Percentiles rank a stretch among this genome's conserved stretches.
phyloP scores from a whole-genome alignment of 768 basidiomycete species.

The Kwoniella mangroviensis region DNA sequence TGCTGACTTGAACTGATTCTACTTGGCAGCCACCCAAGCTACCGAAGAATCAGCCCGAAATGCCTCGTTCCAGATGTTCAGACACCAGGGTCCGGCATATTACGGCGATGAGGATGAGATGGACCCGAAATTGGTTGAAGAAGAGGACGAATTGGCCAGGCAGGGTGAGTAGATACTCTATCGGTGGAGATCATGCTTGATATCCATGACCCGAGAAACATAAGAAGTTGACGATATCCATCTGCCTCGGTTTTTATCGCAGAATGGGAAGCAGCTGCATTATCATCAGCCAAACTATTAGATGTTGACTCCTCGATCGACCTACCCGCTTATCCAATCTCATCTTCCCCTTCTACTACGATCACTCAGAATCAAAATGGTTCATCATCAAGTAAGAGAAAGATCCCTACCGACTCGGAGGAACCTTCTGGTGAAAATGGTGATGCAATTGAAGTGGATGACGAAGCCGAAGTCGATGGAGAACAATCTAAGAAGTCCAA shows the following conservation, averaged over 20 bases:
- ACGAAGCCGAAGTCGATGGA: slow-evolving; percentile 56
- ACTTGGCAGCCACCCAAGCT: slow-evolving; percentile 64
- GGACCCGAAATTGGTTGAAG: slow-evolving; percentile 69
- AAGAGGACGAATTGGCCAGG: slow-evolving; percentile 76
- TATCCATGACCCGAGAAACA: too few relatives aligned
- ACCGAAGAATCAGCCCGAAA: slow-evolving; percentile 82
- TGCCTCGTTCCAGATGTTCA: slow-evolving; percentile 82
- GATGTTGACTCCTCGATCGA: slow-evolving; percentile 37
- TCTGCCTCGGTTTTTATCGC: background rate
- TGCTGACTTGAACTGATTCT: background rate
- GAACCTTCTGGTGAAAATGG: background rate
- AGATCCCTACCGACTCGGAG: background rate
- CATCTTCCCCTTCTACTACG: slow-evolving; percentile 38
- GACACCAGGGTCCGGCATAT: slow-evolving; percentile 82
- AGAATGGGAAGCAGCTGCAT: slow-evolving; percentile 46
- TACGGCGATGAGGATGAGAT: slow-evolving; percentile 89
- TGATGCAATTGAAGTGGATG: slow-evolving; percentile 10
- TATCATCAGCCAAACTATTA: slow-evolving; percentile 23
- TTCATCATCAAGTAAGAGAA: slow-evolving; percentile 22
- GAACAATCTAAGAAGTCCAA: slow-evolving; percentile 57
- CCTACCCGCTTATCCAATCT: slow-evolving; percentile 27
- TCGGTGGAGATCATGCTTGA: too few relatives aligned
- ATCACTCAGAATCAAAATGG: slow-evolving; percentile 16
- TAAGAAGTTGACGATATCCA: too few relatives aligned
- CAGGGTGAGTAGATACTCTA: slow-evolving; percentile 45